phyloP scores from a whole-genome alignment of 202 grass and related monocot species.

The Panicum virgatum region DNA sequence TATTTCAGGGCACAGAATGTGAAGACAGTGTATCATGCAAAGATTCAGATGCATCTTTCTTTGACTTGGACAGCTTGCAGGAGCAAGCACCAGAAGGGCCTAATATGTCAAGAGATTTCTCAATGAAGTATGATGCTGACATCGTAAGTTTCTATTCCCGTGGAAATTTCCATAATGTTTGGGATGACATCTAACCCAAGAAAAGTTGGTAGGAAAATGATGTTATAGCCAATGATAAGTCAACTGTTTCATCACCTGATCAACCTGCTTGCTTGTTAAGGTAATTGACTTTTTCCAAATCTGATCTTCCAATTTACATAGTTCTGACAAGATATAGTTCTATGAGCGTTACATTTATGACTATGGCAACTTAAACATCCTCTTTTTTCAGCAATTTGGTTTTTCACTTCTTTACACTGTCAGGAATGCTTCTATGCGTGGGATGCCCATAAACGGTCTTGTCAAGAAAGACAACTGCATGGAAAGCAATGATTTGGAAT shows the following conservation, averaged over 20 bases:
- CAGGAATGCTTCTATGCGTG: constrained; percentile 51
- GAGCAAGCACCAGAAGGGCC: constrained; percentile 51
- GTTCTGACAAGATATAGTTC: constrained; percentile 16
- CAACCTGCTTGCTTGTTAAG: constrained; percentile 47
- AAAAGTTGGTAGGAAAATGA: constrained; percentile 71
- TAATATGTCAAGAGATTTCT: constrained; percentile 37
- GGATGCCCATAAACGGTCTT: constrained; percentile 17
- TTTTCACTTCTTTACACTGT: constrained; percentile 17
- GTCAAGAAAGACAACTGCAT: constrained; percentile 30
- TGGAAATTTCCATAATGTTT: constrained; percentile 10
- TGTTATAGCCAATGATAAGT: constrained; percentile 44
- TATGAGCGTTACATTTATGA: not conserved
- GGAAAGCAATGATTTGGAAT: constrained; percentile 42
- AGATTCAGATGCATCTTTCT: constrained; percentile 64
- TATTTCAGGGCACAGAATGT: constrained; percentile 64
- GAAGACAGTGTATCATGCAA: constrained; percentile 58
- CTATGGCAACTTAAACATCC: not conserved
- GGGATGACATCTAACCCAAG: constrained; percentile 49
- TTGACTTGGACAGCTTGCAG: constrained; percentile 56
- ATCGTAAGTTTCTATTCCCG: constrained; percentile 49
- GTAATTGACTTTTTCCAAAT: not conserved
- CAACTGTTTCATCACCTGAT: constrained; percentile 51
- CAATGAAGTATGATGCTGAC: constrained; percentile 54
- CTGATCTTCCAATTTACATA: constrained; percentile 8
- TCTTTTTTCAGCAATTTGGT: constrained; percentile 3